Evolutionary conservation across 345 rosid genomes (phyloP).

Genomic region (Isatis tinctoria): DNA sequence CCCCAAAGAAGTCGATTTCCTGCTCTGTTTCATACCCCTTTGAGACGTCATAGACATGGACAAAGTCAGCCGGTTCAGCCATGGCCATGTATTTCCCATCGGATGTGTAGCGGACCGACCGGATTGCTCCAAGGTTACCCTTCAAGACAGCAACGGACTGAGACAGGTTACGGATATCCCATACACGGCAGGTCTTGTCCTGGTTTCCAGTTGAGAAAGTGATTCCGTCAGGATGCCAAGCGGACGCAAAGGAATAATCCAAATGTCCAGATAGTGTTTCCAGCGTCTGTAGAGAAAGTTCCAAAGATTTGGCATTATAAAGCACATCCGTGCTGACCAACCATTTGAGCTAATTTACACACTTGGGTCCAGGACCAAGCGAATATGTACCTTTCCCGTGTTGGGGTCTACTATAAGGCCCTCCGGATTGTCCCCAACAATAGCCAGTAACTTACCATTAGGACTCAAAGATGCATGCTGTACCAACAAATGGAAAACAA

Average conservation of each 20-base stretch:
- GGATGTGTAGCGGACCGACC: slow-evolving; percentile 64
- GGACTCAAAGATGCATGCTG: slow-evolving; percentile 83
- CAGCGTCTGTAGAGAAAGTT: slow-evolving; percentile 41
- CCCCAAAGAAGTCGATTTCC: slow-evolving; percentile 81
- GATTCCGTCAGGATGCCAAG: slow-evolving; percentile 77
- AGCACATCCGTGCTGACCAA: background rate
- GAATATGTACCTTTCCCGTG: slow-evolving; percentile 56
- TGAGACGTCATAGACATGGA: slow-evolving; percentile 60
- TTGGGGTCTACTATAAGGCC: slow-evolving; percentile 61
- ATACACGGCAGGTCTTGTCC: slow-evolving; percentile 82
- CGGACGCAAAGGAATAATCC: slow-evolving; percentile 82
- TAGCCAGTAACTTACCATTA: slow-evolving; percentile 58
- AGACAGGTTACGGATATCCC: slow-evolving; percentile 69
- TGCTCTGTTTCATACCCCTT: slow-evolving; percentile 64
- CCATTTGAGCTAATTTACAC: background rate
- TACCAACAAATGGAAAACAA: background rate
- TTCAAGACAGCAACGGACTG: slow-evolving; percentile 54
- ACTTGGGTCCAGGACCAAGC: background rate
- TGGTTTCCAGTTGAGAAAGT: slow-evolving; percentile 82
- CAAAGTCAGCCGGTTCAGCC: slow-evolving; percentile 88
- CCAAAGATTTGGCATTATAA: slow-evolving; percentile 1
- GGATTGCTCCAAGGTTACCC: slow-evolving; percentile 78
- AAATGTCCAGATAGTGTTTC: slow-evolving; percentile 52
- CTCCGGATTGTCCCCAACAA: slow-evolving; percentile 75
- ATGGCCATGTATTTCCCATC: slow-evolving; percentile 76